phyloP scores from a whole-genome alignment of 2,329 filamentous ascomycete genomes.

The Claviceps humidiphila region DNA sequence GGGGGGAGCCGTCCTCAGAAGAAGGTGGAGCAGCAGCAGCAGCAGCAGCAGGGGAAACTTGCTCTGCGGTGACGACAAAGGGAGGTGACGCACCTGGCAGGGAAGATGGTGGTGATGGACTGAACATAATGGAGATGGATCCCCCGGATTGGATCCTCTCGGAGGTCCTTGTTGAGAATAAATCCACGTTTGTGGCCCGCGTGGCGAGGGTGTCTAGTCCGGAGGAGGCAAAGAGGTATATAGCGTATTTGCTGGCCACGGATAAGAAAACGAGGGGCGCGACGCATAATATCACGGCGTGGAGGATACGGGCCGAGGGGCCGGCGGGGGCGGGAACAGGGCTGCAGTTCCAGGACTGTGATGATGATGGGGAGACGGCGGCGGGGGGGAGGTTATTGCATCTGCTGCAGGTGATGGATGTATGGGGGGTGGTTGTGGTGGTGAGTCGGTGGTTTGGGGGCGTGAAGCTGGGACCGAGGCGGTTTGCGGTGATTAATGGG shows the following conservation, averaged over 20 bases:
- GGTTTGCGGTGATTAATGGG: slow-evolving; percentile 82
- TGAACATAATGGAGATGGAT: slow-evolving; percentile 11
- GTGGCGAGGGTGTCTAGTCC: slow-evolving; percentile 49
- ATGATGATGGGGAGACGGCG: slow-evolving; percentile 92
- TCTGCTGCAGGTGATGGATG: slow-evolving; percentile 86
- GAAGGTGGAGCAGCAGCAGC: slow-evolving; percentile 24
- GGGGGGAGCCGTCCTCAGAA: neutral
- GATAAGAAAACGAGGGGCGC: slow-evolving; percentile 78
- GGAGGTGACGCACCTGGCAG: no score
- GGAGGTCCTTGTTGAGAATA: slow-evolving; percentile 62
- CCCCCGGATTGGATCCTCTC: slow-evolving; percentile 59
- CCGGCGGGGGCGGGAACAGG: neutral
- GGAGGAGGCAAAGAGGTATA: slow-evolving; percentile 53
- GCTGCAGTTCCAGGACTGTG: slow-evolving; percentile 65
- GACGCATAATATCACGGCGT: slow-evolving; percentile 92
- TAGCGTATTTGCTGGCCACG: slow-evolving; percentile 63
- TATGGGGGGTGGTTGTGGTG: slow-evolving; percentile 86
- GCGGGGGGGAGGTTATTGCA: slow-evolving; percentile 77
- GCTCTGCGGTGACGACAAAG: no score
- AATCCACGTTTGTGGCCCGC: slow-evolving; percentile 77
- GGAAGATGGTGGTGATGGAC: no score
- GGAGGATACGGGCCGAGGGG: slow-evolving; percentile 54
- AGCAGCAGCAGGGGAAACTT: slow-evolving; percentile 7
- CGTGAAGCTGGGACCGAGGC: slow-evolving; percentile 71
- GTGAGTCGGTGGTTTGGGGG: slow-evolving; percentile 95